phyloP scores from a whole-genome alignment of 495 filamentous ascomycete genomes.

The Penicillium ochrochloron region DNA sequence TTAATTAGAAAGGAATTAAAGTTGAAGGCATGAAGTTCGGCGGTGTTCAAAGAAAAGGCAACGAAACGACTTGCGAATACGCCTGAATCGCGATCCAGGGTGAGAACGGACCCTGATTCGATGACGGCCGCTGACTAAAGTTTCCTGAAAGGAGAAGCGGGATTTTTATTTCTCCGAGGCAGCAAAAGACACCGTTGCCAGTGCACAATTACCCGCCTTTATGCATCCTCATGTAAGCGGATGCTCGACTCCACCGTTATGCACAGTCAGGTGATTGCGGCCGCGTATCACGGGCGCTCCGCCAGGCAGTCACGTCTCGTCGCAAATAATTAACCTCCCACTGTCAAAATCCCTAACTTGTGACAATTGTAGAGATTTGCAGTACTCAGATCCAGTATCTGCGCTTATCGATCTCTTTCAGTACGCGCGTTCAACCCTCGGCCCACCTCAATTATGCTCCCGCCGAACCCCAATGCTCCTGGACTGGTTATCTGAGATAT shows the following conservation, averaged over 20 bases:
- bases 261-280: slow-evolving; percentile 22
- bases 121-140: slow-evolving; percentile 16
- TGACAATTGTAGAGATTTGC: not conserved
- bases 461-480: slow-evolving; percentile 28
- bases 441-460: slow-evolving; percentile 25
- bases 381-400: not conserved
- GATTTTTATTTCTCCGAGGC: slow-evolving; percentile 18
- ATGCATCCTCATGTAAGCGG: slow-evolving; percentile 6
- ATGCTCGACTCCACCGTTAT: not conserved
- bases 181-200: slow-evolving; percentile 21
- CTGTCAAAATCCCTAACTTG: not conserved
- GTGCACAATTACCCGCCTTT: slow-evolving; percentile 3
- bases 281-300: slow-evolving; percentile 15
- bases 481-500: slow-evolving; percentile 25
- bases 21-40: slow-evolving; percentile 16
- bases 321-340: not conserved
- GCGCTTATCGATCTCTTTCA: not conserved
- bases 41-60: slow-evolving; percentile 10
- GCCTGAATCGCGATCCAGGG: slow-evolving; percentile 19
- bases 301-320: slow-evolving; percentile 22
- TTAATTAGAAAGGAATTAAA: slow-evolving; percentile 21
- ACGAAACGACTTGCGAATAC: slow-evolving; percentile 4
- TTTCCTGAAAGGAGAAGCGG: not conserved
- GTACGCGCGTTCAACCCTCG: slow-evolving; percentile 15
- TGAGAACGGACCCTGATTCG: slow-evolving; percentile 16